Percentiles rank a stretch among this genome's conserved stretches.
phyloP scores from a whole-genome alignment of 2,329 filamentous ascomycete genomes.

The Rhynchosporium graminicola region DNA sequence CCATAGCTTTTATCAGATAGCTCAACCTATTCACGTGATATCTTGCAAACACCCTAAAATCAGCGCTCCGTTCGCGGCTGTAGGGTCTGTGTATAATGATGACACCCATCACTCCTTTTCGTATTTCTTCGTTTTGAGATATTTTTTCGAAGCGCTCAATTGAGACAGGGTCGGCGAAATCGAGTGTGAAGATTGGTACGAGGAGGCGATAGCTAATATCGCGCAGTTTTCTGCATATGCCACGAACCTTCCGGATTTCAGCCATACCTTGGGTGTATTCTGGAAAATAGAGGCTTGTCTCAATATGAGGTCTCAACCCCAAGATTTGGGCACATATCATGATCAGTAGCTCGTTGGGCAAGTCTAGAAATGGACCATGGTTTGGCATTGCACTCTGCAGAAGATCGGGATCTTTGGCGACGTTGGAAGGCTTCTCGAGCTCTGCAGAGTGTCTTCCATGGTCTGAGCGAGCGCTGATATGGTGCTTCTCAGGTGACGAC shows the following conservation, averaged over 20 bases:
- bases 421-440: too few relatives aligned
- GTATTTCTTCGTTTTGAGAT: background rate
- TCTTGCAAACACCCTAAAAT: background rate
- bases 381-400: background rate
- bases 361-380: background rate
- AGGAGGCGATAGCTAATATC: background rate
- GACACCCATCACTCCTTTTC: background rate
- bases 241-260: background rate
- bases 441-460: too few relatives aligned
- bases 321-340: background rate
- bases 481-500: too few relatives aligned
- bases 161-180: background rate
- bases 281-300: background rate
- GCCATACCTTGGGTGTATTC: background rate
- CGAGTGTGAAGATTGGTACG: background rate
- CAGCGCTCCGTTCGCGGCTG: background rate
- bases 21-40: background rate
- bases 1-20: background rate
- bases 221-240: background rate
- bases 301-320: background rate
- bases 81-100: background rate
- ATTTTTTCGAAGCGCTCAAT: background rate
- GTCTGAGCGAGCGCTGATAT: too few relatives aligned
- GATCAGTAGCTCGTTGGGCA: background rate
- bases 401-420: too few relatives aligned